phyloP scores from a whole-genome alignment of 2,329 filamentous ascomycete genomes.

The Aspergillus quadrilineatus region DNA sequence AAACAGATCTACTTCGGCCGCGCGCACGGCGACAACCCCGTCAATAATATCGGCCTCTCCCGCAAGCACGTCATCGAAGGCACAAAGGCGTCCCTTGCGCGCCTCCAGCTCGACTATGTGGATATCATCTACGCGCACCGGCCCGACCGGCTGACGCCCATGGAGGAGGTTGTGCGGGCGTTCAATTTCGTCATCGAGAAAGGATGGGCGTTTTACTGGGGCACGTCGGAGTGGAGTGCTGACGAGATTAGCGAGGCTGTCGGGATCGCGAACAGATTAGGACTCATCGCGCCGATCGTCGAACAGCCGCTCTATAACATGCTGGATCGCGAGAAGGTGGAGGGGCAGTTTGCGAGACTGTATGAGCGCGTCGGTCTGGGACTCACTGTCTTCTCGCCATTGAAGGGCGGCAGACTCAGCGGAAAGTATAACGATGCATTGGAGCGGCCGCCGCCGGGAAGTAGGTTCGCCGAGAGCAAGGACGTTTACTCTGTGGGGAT shows the following conservation, averaged over 20 bases:
- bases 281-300: conserved; percentile 53
- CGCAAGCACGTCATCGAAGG: conserved; percentile 71
- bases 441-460: conserved; percentile 50
- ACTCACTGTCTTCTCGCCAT: conserved; percentile 63
- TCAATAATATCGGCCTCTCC: conserved; percentile 69
- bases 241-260: conserved; percentile 66
- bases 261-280: conserved; percentile 59
- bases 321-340: conserved; percentile 61
- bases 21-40: conserved; percentile 59
- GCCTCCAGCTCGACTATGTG: conserved; percentile 65
- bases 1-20: conserved; percentile 61
- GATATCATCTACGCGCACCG: conserved; percentile 72
- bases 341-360: conserved; percentile 60
- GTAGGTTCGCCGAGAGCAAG: conserved; percentile 57
- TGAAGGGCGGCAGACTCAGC: conserved; percentile 62
- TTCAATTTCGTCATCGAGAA: conserved; percentile 70
- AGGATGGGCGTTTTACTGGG: conserved; percentile 71
- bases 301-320: conserved; percentile 69
- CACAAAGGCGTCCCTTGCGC: conserved; percentile 58
- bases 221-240: conserved; percentile 67
- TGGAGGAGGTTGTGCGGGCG: conserved; percentile 69
- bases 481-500: conserved; percentile 56
- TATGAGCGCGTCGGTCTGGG: conserved; percentile 62
- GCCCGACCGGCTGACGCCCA: conserved; percentile 65
- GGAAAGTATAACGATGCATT: conserved; percentile 68